Evolutionary conservation across 768 basidiomycete genomes (phyloP).

Genomic region (Lactifluus pinguis): DNA sequence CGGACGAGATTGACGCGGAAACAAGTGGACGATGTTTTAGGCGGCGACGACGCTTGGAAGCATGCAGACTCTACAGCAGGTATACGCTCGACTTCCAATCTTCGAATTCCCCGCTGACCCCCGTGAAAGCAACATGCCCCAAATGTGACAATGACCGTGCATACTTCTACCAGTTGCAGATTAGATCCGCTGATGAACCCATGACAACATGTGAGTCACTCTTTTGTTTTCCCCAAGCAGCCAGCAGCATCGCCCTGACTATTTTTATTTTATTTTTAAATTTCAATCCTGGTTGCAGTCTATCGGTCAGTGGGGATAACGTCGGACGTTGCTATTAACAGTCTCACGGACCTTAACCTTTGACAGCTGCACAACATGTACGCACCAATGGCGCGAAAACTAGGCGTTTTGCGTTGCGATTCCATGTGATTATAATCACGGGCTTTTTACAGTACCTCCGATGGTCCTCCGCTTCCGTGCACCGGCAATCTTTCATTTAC

Average conservation of each 20-base stretch:
- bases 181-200: constrained; percentile 86
- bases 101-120: background rate
- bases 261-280: background rate
- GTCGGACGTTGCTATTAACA: background rate
- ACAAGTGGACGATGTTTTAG: constrained; percentile 90
- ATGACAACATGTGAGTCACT: constrained; percentile 53
- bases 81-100: constrained; percentile 22
- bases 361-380: constrained; percentile 50
- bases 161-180: constrained; percentile 95
- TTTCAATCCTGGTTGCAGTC: constrained; percentile 31
- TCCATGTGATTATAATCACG: background rate
- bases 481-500: background rate
- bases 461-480: background rate
- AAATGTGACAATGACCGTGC: constrained; percentile 84
- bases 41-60: constrained; percentile 89
- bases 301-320: constrained; percentile 33
- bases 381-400: constrained; percentile 65
- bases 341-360: background rate
- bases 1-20: constrained; percentile 82
- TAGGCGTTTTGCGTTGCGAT: background rate
- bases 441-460: background rate
- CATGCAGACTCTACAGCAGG: constrained; percentile 85
- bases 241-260: background rate
- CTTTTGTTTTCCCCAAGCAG: background rate
- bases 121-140: constrained; percentile 35